These are phyloP conservation scores for Pulveroboletus sp. DNA, from an alignment of 1,284 basidiomycete species.

Conservation along the genomic window DNA sequence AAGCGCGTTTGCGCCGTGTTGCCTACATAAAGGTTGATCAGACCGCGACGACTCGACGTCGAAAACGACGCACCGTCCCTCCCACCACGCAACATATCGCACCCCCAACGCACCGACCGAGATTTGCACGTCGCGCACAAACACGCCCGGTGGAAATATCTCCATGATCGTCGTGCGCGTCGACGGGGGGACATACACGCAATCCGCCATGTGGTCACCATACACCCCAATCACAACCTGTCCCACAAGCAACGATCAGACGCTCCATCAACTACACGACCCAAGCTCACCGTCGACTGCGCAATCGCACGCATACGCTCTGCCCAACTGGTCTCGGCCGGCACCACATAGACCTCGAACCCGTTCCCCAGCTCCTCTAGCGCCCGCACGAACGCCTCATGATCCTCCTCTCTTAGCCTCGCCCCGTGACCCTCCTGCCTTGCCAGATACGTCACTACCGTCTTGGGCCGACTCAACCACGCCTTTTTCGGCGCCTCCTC, in stretches of 20 bases:
- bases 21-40: neutral
- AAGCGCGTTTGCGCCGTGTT: neutral
- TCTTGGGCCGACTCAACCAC: slow-evolving; percentile 36
- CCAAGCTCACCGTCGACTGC: slow-evolving; percentile 68
- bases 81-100: neutral
- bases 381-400: slow-evolving; percentile 51
- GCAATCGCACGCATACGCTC: slow-evolving; percentile 66
- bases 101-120: neutral
- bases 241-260: neutral
- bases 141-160: neutral
- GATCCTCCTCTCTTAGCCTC: slow-evolving; percentile 49
- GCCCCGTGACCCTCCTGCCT: slow-evolving; percentile 55
- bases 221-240: neutral
- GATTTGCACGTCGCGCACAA: neutral
- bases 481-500: slow-evolving; percentile 36
- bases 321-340: slow-evolving; percentile 52
- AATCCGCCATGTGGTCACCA: neutral
- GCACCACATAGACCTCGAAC: slow-evolving; percentile 70
- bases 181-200: neutral
- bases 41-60: neutral
- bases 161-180: neutral
- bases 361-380: slow-evolving; percentile 55
- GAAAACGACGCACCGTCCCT: neutral
- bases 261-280: neutral
- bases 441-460: slow-evolving; percentile 74